Evolutionary conservation across 805 yeast genomes (phyloP).

Genomic region (Myxozyma vanderwaltii): DNA sequence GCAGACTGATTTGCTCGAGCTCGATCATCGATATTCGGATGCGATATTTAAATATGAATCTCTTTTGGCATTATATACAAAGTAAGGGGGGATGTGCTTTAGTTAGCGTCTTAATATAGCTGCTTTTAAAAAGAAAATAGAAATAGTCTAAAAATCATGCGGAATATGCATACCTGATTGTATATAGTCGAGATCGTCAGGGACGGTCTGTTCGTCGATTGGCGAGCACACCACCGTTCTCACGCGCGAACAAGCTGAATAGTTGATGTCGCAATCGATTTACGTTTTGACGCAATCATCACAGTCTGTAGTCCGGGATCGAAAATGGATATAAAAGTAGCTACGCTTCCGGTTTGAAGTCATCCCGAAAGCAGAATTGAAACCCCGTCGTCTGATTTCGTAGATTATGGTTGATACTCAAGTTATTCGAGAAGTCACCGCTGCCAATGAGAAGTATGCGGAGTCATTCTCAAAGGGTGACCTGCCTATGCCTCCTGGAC

Average conservation of each 20-base stretch:
- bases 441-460: constrained; percentile 25
- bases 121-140: no score
- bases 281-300: neutral
- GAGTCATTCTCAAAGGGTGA: constrained; percentile 18
- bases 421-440: constrained; percentile 15
- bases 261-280: constrained; percentile 5
- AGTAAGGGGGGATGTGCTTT: no score
- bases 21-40: neutral
- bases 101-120: no score
- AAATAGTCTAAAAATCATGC: no score
- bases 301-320: neutral
- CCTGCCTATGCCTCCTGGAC: constrained; percentile 31
- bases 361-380: no score
- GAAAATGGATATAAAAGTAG: neutral
- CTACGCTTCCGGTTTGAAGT: no score
- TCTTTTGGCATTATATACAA: neutral
- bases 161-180: no score
- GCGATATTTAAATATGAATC: neutral
- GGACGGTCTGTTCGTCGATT: neutral
- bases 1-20: neutral
- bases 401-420: constrained; percentile 1
- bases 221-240: neutral
- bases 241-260: neutral
- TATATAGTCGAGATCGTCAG: neutral
- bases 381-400: no score